Evolutionary conservation across 2,329 filamentous ascomycete genomes (phyloP).

Genomic region (Aotearoamyces nothofagi): DNA sequence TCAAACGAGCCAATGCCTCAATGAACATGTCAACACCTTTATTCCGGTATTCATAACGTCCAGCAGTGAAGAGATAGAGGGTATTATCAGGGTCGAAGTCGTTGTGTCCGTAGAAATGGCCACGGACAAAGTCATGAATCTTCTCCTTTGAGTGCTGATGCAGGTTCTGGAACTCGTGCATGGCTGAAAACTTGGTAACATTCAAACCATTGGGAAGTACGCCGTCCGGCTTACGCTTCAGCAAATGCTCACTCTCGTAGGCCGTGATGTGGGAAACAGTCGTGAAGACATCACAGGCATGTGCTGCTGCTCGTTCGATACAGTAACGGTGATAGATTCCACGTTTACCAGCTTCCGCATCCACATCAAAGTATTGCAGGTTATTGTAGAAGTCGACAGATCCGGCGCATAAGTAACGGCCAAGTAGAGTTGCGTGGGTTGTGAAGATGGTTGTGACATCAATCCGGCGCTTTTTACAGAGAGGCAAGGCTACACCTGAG

Average conservation of each 20-base stretch:
- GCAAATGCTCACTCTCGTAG: slow-evolving; percentile 91
- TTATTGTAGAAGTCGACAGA: slow-evolving; percentile 99
- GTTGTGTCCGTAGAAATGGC: slow-evolving; percentile 96
- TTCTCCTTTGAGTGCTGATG: slow-evolving; percentile 95
- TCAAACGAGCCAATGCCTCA: slow-evolving; percentile 84
- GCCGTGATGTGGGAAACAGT: slow-evolving; percentile 98
- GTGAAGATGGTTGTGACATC: slow-evolving; percentile 98
- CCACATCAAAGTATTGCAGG: slow-evolving; percentile 89
- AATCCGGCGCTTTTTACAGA: slow-evolving; percentile 87
- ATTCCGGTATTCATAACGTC: slow-evolving; percentile 94
- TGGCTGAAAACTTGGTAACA: slow-evolving; percentile 94
- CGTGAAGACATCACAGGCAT: slow-evolving; percentile 91
- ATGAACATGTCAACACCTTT: slow-evolving; percentile 99
- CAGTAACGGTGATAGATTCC: slow-evolving; percentile 98
- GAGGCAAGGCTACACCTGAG: slow-evolving; percentile 78
- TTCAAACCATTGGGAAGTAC: slow-evolving; percentile 94
- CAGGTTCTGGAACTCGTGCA: slow-evolving; percentile 97
- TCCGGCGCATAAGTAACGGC: slow-evolving; percentile 89
- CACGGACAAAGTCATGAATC: slow-evolving; percentile 95
- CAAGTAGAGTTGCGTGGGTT: slow-evolving; percentile 88
- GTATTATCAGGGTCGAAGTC: slow-evolving; percentile 96
- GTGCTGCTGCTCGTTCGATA: slow-evolving; percentile 86
- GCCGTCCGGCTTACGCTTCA: slow-evolving; percentile 95
- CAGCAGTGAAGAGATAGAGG: slow-evolving; percentile 92
- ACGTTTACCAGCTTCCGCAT: slow-evolving; percentile 90